These are phyloP conservation scores for Intubia oerlemansii DNA, from an alignment of 2,329 filamentous ascomycete genomes.

Conservation along the genomic window DNA sequence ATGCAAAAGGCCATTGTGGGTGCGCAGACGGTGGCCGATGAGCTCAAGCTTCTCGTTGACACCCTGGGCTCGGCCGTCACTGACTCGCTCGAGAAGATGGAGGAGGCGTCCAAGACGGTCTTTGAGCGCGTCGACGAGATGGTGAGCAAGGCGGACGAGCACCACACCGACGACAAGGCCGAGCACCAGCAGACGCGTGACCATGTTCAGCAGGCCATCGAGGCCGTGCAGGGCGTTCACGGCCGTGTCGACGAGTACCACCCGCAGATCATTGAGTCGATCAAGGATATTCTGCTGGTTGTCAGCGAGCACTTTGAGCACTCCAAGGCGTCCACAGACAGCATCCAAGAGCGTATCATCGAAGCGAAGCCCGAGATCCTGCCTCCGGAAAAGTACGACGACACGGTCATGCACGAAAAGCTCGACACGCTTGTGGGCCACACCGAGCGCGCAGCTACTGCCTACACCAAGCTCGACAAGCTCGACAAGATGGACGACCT, in stretches of 20 bases:
- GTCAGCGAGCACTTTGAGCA: constrained; percentile 80
- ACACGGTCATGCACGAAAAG: constrained; percentile 36
- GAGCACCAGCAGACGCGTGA: constrained; percentile 72
- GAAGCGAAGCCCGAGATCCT: constrained; percentile 41
- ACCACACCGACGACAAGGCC: constrained; percentile 47
- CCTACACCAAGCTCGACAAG: constrained; percentile 54
- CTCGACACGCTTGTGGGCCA: constrained; percentile 38
- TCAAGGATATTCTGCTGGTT: constrained; percentile 67
- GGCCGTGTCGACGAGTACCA: constrained; percentile 65
- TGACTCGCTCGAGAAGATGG: constrained; percentile 69
- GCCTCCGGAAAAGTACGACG: constrained; percentile 44
- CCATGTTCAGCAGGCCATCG: constrained; percentile 54
- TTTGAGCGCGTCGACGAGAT: constrained; percentile 68
- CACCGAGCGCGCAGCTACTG: constrained; percentile 42
- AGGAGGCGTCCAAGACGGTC: constrained; percentile 70
- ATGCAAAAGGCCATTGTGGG: constrained; percentile 55
- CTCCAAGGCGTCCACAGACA: constrained; percentile 42
- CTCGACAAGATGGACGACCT: constrained; percentile 50
- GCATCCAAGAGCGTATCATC: constrained; percentile 36
- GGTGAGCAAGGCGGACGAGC: constrained; percentile 53
- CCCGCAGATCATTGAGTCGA: constrained; percentile 67
- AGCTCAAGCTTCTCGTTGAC: constrained; percentile 69
- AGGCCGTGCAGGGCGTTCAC: constrained; percentile 54
- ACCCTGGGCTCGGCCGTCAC: constrained; percentile 63
- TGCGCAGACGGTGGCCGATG: constrained; percentile 66